Evolutionary conservation across 1,139 yeast species (phyloP).

Genomic region (Taiozyma onychis): DNA sequence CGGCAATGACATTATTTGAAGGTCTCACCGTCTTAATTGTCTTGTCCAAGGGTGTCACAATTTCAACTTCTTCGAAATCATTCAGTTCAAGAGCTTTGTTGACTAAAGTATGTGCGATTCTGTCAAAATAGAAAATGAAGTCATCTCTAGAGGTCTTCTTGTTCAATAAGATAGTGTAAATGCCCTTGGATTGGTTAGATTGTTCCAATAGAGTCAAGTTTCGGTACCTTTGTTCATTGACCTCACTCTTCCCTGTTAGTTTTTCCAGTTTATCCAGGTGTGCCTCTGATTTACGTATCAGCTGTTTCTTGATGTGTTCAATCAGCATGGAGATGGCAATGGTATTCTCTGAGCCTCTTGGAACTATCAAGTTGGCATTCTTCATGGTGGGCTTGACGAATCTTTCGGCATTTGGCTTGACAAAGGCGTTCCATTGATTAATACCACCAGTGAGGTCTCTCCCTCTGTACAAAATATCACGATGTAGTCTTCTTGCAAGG

Average conservation of each 20-base stretch:
- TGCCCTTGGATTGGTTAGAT: slow-evolving; percentile 66
- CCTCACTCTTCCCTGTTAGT: slow-evolving; percentile 36
- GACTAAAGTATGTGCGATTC: slow-evolving; percentile 67
- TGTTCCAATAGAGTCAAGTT: slow-evolving; percentile 36
- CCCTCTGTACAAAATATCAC: slow-evolving; percentile 85
- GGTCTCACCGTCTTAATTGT: slow-evolving; percentile 36
- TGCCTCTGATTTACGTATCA: slow-evolving; percentile 53
- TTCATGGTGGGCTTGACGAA: slow-evolving; percentile 74
- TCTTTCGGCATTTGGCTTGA: slow-evolving; percentile 84
- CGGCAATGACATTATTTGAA: slow-evolving; percentile 54
- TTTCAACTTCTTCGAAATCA: slow-evolving; percentile 21
- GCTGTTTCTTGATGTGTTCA: slow-evolving; percentile 71
- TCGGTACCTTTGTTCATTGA: slow-evolving; percentile 21
- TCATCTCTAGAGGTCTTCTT: slow-evolving; percentile 57
- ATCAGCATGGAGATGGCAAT: slow-evolving; percentile 78
- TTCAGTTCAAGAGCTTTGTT: slow-evolving; percentile 57
- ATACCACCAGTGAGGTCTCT: slow-evolving; percentile 78
- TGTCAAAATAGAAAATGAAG: slow-evolving; percentile 79
- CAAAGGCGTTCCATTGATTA: slow-evolving; percentile 85
- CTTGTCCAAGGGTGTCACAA: slow-evolving; percentile 43
- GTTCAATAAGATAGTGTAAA: slow-evolving; percentile 65
- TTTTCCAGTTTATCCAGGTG: slow-evolving; percentile 58
- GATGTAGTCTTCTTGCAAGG: slow-evolving; percentile 75
- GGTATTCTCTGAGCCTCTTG: slow-evolving; percentile 78
- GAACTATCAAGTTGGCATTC: slow-evolving; percentile 80